Evolutionary conservation across 805 yeast species (phyloP).

Genomic region (Scheffersomyces spartinae): DNA sequence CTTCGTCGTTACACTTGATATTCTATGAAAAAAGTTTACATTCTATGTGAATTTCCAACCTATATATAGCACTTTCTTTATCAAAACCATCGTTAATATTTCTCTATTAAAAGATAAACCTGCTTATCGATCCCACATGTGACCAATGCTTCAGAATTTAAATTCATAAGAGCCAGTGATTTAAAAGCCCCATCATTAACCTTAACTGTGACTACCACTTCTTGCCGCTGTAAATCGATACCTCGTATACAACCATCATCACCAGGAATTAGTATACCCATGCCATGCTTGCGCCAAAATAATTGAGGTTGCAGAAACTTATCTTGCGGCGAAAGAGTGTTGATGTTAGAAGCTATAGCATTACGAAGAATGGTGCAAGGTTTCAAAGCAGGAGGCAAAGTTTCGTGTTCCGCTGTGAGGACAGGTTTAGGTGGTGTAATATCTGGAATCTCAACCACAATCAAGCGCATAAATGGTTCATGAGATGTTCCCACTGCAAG

Average conservation of each 20-base stretch:
- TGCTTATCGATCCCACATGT: conserved; percentile 37
- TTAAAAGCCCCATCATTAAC: conserved; percentile 40
- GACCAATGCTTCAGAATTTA: conserved; percentile 27
- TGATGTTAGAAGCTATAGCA: conserved; percentile 18
- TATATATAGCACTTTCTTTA: too few species aligned
- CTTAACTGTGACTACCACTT: conserved; percentile 20
- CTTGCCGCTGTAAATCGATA: conserved; percentile 33
- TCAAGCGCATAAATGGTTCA: conserved; percentile 62
- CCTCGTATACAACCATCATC: conserved; percentile 63
- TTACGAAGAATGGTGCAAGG: too few species aligned
- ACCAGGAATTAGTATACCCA: conserved; percentile 57
- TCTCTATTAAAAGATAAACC: conserved; percentile 1
- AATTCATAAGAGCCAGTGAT: conserved; percentile 16
- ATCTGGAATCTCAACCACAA: conserved; percentile 40
- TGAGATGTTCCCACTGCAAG: conserved; percentile 67
- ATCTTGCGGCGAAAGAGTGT: conserved; percentile 55
- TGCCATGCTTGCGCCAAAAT: conserved; percentile 29
- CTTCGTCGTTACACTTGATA: too few species aligned
- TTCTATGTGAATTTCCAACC: too few species aligned
- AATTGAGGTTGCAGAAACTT: conserved; percentile 45
- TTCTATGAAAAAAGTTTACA: too few species aligned
- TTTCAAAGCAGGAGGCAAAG: too few species aligned
- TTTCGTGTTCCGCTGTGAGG: too few species aligned
- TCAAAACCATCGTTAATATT: too few species aligned
- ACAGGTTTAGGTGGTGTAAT: too few species aligned